Percentiles rank a stretch among this genome's conserved stretches.
These are phyloP conservation scores for Capsicum rhomboideum DNA, from an alignment of 257 asterid species.

Conservation along the genomic window DNA sequence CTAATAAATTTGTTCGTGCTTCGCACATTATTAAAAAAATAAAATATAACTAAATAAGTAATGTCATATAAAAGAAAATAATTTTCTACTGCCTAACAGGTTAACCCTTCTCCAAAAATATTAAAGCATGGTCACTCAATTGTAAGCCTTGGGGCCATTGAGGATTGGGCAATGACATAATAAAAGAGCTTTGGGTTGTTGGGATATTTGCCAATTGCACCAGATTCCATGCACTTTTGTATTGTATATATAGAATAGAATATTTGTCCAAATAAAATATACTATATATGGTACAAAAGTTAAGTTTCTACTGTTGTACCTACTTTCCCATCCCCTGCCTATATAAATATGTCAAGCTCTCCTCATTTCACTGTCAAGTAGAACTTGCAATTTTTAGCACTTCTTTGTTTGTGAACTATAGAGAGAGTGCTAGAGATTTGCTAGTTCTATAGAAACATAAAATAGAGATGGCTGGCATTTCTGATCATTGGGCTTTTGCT, in stretches of 20 bases:
- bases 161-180: conserved; percentile 16
- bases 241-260: background rate
- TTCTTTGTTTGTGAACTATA: background rate
- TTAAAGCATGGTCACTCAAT: background rate
- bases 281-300: background rate
- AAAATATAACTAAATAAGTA: no score
- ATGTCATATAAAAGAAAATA: no score
- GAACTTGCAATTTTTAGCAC: background rate
- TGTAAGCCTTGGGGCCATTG: conserved; percentile 1
- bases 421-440: background rate
- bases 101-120: background rate
- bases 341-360: background rate
- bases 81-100: no score
- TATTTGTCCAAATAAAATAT: background rate
- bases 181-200: background rate
- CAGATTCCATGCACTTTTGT: background rate
- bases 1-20: no score
- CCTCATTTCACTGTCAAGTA: background rate
- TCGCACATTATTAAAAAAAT: no score
- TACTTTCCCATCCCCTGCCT: background rate
- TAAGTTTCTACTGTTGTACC: background rate
- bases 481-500: conserved; percentile 24
- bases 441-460: background rate
- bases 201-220: background rate
- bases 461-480: background rate